phyloP scores from a whole-genome alignment of 129 eudicot genomes.

The Ambrosia artemisiifolia region DNA sequence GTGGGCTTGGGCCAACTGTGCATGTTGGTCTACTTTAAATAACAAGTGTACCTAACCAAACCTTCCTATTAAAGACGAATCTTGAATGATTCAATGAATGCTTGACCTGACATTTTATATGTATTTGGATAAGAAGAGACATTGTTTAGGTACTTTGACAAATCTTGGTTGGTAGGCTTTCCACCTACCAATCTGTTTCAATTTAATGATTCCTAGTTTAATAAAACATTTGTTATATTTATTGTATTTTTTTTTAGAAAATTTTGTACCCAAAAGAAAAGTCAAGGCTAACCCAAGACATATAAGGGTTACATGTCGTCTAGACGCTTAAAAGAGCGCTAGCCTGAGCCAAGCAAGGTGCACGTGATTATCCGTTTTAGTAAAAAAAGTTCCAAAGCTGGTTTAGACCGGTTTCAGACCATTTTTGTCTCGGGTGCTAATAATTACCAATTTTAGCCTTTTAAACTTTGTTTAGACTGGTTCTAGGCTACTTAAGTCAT shows the following conservation, averaged over 20 bases:
- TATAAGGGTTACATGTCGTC: too few relatives aligned
- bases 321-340: too few relatives aligned
- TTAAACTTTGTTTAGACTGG: too few relatives aligned
- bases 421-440: too few relatives aligned
- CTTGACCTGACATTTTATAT: slow-evolving; percentile 15
- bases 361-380: too few relatives aligned
- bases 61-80: slow-evolving; percentile 8
- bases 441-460: too few relatives aligned
- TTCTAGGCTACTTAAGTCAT: too few relatives aligned
- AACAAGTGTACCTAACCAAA: slow-evolving; percentile 22
- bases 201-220: slow-evolving; percentile 14
- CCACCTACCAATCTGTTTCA: slow-evolving; percentile 20
- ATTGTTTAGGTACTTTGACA: slow-evolving; percentile 11
- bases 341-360: too few relatives aligned
- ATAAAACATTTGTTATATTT: background rate
- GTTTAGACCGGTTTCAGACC: too few relatives aligned
- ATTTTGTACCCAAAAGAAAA: background rate
- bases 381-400: too few relatives aligned
- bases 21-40: slow-evolving; percentile 3
- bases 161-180: slow-evolving; percentile 30
- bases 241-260: background rate
- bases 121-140: slow-evolving; percentile 18
- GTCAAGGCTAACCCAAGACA: too few relatives aligned
- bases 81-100: slow-evolving; percentile 32
- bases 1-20: slow-evolving; percentile 5